These are phyloP conservation scores for Trichophyton simii DNA, from an alignment of 2,329 filamentous ascomycete genomes.

Conservation along the genomic window DNA sequence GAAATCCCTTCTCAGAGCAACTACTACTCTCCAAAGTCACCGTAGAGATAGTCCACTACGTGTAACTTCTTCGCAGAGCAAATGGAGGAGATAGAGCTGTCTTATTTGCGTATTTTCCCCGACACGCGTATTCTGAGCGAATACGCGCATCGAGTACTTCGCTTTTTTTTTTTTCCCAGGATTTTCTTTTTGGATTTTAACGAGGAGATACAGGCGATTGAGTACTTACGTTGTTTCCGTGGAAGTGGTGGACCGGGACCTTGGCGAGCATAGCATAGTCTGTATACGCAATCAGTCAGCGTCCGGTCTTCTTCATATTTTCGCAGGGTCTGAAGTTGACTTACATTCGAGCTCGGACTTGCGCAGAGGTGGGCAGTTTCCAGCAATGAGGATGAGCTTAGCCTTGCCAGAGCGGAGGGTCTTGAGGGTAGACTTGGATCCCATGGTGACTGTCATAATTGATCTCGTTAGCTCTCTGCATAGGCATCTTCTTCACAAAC, in stretches of 20 bases:
- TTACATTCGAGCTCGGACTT: constrained; percentile 90
- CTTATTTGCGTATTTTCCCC: not conserved
- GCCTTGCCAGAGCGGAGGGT: constrained; percentile 88
- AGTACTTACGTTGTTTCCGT: constrained; percentile 90
- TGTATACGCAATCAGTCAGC: constrained; percentile 10
- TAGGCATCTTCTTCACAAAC: not conserved
- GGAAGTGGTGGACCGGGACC: constrained; percentile 94
- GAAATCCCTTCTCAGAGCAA: constrained; percentile 12
- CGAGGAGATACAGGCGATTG: not conserved
- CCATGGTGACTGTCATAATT: constrained; percentile 57
- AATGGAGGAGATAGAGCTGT: constrained; percentile 13
- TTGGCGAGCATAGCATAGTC: constrained; percentile 84
- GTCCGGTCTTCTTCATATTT: no score
- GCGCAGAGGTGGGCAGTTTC: constrained; percentile 94
- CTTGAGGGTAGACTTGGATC: constrained; percentile 86
- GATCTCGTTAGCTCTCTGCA: not conserved
- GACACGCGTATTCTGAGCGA: not conserved
- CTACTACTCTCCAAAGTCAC: constrained; percentile 16
- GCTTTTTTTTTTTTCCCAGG: not conserved
- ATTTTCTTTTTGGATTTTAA: not conserved
- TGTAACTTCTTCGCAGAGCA: constrained; percentile 14
- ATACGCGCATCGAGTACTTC: not conserved
- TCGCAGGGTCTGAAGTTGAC: constrained; percentile 5
- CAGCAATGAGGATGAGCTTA: constrained; percentile 91
- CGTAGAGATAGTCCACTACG: constrained; percentile 10